phyloP scores from a whole-genome alignment of 139 green algal genomes.

The Asterochloris erici region DNA sequence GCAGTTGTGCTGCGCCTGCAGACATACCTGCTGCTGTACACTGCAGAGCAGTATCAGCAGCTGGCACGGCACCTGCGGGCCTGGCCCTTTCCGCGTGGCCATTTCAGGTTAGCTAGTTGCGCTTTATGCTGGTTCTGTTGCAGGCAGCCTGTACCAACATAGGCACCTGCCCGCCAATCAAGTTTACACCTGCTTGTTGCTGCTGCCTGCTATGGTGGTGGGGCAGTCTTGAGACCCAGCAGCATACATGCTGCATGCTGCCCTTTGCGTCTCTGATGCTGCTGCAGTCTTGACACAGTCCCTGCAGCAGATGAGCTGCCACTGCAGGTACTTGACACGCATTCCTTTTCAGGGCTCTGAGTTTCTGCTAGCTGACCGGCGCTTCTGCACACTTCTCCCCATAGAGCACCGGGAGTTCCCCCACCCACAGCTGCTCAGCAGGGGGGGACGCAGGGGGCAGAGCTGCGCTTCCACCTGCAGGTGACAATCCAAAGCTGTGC shows the following conservation, averaged over 20 bases:
- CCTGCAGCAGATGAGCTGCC: background rate
- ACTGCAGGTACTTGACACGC: background rate
- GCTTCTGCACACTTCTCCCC: slow-evolving; percentile 35
- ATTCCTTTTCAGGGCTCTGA: slow-evolving; percentile 2
- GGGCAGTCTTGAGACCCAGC: no score
- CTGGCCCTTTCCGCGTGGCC: slow-evolving; percentile 39
- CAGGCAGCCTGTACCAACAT: no score
- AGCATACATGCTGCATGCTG: no score
- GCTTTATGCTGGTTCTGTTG: slow-evolving; percentile 2
- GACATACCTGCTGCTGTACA: slow-evolving; percentile 25
- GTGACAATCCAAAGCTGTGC: no score
- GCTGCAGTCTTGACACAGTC: background rate
- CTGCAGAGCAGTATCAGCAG: slow-evolving; percentile 24
- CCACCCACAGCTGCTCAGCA: no score
- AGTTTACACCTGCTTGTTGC: no score
- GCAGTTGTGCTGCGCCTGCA: background rate
- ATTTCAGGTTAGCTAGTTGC: slow-evolving; percentile 19
- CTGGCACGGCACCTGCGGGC: slow-evolving; percentile 24
- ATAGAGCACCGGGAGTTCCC: background rate
- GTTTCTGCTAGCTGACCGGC: slow-evolving; percentile 34
- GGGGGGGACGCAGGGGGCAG: no score
- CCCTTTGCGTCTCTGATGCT: no score
- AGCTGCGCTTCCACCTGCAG: no score
- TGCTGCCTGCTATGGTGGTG: no score
- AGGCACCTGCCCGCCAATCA: no score